These are phyloP conservation scores for California macrophylla DNA, from an alignment of 441 rosid species.

Conservation along the genomic window DNA sequence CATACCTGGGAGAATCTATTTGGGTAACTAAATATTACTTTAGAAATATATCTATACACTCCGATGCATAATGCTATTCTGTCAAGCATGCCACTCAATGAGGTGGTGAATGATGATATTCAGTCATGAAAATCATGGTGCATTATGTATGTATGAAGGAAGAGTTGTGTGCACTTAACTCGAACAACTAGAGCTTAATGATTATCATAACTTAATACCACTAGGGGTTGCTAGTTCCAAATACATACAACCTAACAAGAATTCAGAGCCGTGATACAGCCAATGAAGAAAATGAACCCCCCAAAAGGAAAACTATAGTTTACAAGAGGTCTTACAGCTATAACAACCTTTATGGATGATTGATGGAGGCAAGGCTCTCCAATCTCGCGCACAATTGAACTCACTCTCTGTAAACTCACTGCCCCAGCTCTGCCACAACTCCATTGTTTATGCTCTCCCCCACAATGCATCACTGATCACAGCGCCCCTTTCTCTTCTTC, in stretches of 20 bases:
- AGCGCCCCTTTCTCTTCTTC: constrained; percentile 14
- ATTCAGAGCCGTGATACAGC: neutral
- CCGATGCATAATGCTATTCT: neutral
- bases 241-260: neutral
- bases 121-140: neutral
- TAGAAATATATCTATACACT: neutral
- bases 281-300: neutral
- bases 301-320: neutral
- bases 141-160: neutral
- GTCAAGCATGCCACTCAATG: neutral
- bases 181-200: neutral
- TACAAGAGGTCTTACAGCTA: constrained; percentile 34
- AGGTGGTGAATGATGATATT: neutral
- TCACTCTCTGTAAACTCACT: constrained; percentile 57
- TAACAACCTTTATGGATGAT: constrained; percentile 66
- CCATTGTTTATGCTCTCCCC: constrained; percentile 54
- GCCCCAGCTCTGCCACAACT: constrained; percentile 53
- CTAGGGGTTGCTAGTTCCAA: neutral
- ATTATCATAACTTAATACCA: neutral
- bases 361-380: constrained; percentile 82
- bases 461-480: constrained; percentile 50
- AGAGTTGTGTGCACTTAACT: neutral
- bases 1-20: neutral
- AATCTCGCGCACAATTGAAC: constrained; percentile 67
- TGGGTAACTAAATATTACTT: neutral